A percentile compares a stretch with the other conserved stretches of the same genome.
These are phyloP conservation scores for Chrysosphaeria jannelii DNA, from an alignment of 2,329 filamentous ascomycete species.

Conservation along the genomic window DNA sequence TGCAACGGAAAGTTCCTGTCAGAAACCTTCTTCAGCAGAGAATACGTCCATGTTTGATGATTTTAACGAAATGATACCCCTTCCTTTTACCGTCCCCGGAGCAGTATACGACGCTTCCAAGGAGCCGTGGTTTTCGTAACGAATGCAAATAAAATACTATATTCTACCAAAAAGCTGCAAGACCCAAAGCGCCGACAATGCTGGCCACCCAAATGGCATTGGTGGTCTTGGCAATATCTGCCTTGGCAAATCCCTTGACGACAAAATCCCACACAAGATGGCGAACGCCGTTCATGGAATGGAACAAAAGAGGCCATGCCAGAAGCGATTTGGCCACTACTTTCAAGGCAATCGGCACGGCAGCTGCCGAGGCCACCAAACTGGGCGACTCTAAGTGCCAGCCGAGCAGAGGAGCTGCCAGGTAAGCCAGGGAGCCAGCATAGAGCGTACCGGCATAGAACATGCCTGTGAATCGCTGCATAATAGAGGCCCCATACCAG, in stretches of 20 bases:
- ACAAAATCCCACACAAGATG: slow-evolving; percentile 22
- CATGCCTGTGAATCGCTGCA: slow-evolving; percentile 64
- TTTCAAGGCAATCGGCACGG: slow-evolving; percentile 27
- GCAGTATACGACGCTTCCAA: too few species aligned
- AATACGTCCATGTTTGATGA: too few species aligned
- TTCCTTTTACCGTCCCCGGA: too few species aligned
- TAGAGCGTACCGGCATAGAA: slow-evolving; percentile 46
- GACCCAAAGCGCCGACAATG: slow-evolving; percentile 13
- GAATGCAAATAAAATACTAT: too few species aligned
- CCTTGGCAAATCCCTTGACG: slow-evolving; percentile 17
- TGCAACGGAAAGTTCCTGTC: too few species aligned
- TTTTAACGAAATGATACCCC: too few species aligned
- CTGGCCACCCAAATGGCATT: slow-evolving; percentile 17
- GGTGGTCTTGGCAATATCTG: slow-evolving; percentile 15
- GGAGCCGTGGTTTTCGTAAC: too few species aligned
- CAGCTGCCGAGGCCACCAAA: slow-evolving; percentile 27
- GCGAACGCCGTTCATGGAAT: slow-evolving; percentile 22
- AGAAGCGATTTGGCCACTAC: slow-evolving; percentile 22
- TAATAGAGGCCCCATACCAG: slow-evolving; percentile 40
- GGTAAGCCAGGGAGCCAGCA: slow-evolving; percentile 52
- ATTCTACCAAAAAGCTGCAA: slow-evolving; percentile 13
- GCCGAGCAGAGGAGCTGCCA: slow-evolving; percentile 44
- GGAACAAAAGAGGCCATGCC: slow-evolving; percentile 28
- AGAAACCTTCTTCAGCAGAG: too few species aligned
- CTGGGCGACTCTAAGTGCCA: slow-evolving; percentile 27